These are phyloP conservation scores for Limonomyces culmigenus DNA, from an alignment of 1,284 basidiomycete genomes.

Conservation along the genomic window DNA sequence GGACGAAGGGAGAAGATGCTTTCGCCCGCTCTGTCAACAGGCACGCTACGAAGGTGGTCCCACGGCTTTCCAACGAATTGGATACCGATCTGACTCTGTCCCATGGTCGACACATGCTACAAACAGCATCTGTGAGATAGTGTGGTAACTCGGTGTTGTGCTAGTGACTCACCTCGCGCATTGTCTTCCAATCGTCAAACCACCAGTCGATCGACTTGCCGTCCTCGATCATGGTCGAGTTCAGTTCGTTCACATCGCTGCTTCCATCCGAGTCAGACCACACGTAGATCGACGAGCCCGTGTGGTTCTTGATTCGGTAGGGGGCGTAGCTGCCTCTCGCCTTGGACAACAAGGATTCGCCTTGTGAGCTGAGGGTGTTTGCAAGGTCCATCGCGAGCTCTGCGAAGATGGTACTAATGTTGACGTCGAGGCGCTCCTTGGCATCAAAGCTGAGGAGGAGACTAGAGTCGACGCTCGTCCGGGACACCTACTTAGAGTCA, in stretches of 20 bases:
- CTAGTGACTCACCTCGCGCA: conserved; percentile 60
- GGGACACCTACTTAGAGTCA: conserved; percentile 25
- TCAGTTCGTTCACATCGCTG: conserved; percentile 24
- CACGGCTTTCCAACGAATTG: conserved; percentile 80
- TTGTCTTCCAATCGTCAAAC: conserved; percentile 92
- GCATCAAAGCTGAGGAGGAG: conserved; percentile 56
- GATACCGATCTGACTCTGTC: conserved; percentile 72
- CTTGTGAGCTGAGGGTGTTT: conserved; percentile 60
- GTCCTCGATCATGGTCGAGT: conserved; percentile 43
- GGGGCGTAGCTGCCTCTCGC: conserved; percentile 82
- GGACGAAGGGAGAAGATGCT: conserved; percentile 80
- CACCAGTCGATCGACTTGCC: conserved; percentile 84
- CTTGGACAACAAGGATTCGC: conserved; percentile 54
- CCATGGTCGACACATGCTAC: conserved; percentile 67
- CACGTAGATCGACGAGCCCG: conserved; percentile 67
- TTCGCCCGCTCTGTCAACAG: conserved; percentile 91
- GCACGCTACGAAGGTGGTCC: conserved; percentile 82
- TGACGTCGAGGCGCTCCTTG: conserved; percentile 78
- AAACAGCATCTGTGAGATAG: not conserved
- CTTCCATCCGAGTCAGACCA: conserved; percentile 65
- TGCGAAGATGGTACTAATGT: conserved; percentile 83
- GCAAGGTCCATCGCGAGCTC: conserved; percentile 70
- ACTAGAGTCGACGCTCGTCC: conserved; percentile 34
- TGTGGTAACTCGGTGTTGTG: too few species aligned
- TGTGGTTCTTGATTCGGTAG: conserved; percentile 84